Base-by-base conservation (phyloP, 169 alveolate genomes). In the Besnoitia besnoiti region DNA sequence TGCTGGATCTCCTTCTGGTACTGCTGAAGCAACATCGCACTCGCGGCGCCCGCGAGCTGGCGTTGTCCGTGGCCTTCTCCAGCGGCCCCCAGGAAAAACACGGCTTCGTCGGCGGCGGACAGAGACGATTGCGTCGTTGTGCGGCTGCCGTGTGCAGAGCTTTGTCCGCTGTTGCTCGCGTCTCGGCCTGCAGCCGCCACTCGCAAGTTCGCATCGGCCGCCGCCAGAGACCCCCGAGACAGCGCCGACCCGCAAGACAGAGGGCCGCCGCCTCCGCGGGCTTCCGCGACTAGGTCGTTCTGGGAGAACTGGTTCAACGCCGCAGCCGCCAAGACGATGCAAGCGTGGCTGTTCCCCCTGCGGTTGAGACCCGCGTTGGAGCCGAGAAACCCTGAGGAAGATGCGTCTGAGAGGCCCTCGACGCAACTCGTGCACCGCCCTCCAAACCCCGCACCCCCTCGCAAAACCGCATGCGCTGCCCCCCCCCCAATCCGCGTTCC, bases 401-500 rank as follows among this genome's bases (percentile, higher is more conserved):
- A 2, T 8, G 10, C 47, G 47, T 51, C n/a, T 51, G 44, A 1
- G 47, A 73, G 7, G 82, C 39, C 46, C 44, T 73, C 82, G 39
- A 37, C 82, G 82, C 82, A 73, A 19, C 82, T 73, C 46, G 82
- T 30, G 24, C 39, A 73, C 27, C 82, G 82, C 10, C 47, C 82
- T n/a, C 82, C 82, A n/a, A n/a, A n/a, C 14, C 37, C 14, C 14
- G 2, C n/a, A 10, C 46, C n/a, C 1, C 82, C 44, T 7, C 82
- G 67, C 5, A 55, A 16, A 16, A 55, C 12, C 4, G 67, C 67
- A 16, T 19, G 67, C 10, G 12, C 82, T 73, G 82, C 7, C 1
- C 67, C 14, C 67, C 14, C 67, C 27, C 46, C 39, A 73, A 42
- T 37, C 82, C 82, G 39, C 8, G 24, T 1, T 73, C 47, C 2